Evolutionary conservation across 805 yeast genomes (phyloP), one percentile per base, ranked within the genome.

Genomic region (Cyberlindnera euphorbiiphila): DNA sequence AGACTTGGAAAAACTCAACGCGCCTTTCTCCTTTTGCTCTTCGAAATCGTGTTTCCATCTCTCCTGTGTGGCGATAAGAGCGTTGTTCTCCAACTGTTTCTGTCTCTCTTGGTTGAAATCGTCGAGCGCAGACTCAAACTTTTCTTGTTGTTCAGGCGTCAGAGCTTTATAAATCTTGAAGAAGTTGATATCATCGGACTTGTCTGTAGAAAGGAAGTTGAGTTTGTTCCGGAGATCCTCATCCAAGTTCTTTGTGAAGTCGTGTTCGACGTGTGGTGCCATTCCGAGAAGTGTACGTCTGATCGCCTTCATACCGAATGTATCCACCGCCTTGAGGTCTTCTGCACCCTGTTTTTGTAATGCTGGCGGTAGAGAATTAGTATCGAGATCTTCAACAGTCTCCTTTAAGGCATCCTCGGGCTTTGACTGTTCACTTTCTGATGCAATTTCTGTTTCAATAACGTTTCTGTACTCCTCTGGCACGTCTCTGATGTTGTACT

Each of bases 21-120:
- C 76, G 16, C 86, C 86, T 47, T 81, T 69, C 32, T 71, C 68
- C 41, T 68, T 67, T 53, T 78, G 69, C 36, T 74, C 78, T 50
- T 86, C 94, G 49, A 75, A 82, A 46, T 81, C 89, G 49, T 79
- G 81, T 56, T 77, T 81, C 98, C 98, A 91, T 58, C 85, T 82
- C 52, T 81, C 86, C 45, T 75, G 77, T 1, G 98, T 95, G 1
- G 91, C 89, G 46, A 84, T 89, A 2, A 85, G 68, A 3, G 95
- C 91, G 41, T 83, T 72, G 14, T 76, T 66, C 60, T 93, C 98
- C 22, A 93, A 57, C 21, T 72, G 72, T 31, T 74, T 66, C 59
- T 93, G 96, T 56, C 98, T 76, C 18, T 75, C 76, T 39, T 74
- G 75, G 49, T 93, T 89, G 48, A 82, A 75, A 2, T 68, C 60